Percentiles rank a stretch among this genome's conserved stretches.
Evolutionary conservation across 2,329 filamentous ascomycete species (phyloP).

Genomic region (Capronia americana): DNA sequence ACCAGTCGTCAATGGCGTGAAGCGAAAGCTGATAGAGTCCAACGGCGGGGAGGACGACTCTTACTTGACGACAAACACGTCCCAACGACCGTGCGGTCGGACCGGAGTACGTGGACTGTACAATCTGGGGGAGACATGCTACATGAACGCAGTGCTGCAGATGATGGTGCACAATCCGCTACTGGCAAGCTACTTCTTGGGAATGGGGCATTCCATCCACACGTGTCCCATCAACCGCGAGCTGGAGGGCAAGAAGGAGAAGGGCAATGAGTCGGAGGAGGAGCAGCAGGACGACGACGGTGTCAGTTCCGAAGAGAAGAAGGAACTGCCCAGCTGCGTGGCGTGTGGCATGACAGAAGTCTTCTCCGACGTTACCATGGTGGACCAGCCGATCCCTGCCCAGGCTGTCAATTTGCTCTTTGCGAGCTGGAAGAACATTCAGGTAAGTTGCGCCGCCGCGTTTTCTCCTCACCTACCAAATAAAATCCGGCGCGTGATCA

Average conservation of each 20-base stretch:
- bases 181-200: constrained; percentile 88
- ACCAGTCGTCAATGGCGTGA: constrained; percentile 39
- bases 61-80: constrained; percentile 37
- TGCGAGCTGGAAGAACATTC: constrained; percentile 85
- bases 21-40: constrained; percentile 47
- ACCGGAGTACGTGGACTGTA: constrained; percentile 90
- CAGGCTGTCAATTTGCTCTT: constrained; percentile 88
- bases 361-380: constrained; percentile 68
- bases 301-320: constrained; percentile 29
- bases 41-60: constrained; percentile 65
- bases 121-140: constrained; percentile 98
- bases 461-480: neutral
- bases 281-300: constrained; percentile 28
- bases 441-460: constrained; percentile 54
- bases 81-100: constrained; percentile 76
- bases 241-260: constrained; percentile 38
- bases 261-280: constrained; percentile 38
- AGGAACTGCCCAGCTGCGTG: constrained; percentile 55
- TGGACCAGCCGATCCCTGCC: constrained; percentile 77
- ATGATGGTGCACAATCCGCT: constrained; percentile 92
- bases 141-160: constrained; percentile 95
- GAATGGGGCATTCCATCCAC: constrained; percentile 81
- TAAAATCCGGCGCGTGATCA: no score
- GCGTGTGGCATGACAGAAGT: constrained; percentile 68
- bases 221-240: constrained; percentile 66